Conservation (phyloP, 1,284 basidiomycete genomes). For the Hortiboletus rubellus region DNA sequence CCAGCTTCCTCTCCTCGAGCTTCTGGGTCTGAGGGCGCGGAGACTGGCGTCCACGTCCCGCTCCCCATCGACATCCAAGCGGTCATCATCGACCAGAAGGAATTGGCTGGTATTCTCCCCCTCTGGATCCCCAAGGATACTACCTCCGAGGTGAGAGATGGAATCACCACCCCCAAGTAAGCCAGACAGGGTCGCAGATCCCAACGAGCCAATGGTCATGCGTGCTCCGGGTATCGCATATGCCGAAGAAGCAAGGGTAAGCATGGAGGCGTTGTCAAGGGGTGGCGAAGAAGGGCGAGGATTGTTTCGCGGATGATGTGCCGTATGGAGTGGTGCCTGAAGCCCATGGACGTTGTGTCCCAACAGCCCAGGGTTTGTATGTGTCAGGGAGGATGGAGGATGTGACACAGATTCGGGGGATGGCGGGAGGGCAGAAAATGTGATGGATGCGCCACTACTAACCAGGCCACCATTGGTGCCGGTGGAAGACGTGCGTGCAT, state of each 20-base stretch:
- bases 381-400: conserved; percentile 43
- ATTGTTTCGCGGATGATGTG: conserved; percentile 93
- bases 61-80: conserved; percentile 50
- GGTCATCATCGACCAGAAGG: conserved; percentile 59
- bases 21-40: conserved; percentile 73
- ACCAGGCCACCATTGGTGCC: conserved; percentile 44
- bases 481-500: conserved; percentile 60
- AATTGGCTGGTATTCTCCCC: conserved; percentile 69
- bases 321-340: conserved; percentile 85
- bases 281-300: conserved; percentile 90
- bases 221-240: conserved; percentile 67
- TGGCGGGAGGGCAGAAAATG: conserved; percentile 65
- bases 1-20: conserved; percentile 81
- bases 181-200: conserved; percentile 52
- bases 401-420: conserved; percentile 49
- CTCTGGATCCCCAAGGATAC: conserved; percentile 49
- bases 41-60: conserved; percentile 77
- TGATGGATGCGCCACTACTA: conserved; percentile 58
- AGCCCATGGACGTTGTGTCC: conserved; percentile 36
- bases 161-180: conserved; percentile 59
- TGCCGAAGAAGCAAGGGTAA: conserved; percentile 92
- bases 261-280: conserved; percentile 85
- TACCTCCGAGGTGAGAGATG: conserved; percentile 65
- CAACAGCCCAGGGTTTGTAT: conserved; percentile 31
- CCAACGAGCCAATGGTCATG: conserved; percentile 40